phyloP scores from a whole-genome alignment of 805 yeast genomes.

The Candida boleticola region DNA sequence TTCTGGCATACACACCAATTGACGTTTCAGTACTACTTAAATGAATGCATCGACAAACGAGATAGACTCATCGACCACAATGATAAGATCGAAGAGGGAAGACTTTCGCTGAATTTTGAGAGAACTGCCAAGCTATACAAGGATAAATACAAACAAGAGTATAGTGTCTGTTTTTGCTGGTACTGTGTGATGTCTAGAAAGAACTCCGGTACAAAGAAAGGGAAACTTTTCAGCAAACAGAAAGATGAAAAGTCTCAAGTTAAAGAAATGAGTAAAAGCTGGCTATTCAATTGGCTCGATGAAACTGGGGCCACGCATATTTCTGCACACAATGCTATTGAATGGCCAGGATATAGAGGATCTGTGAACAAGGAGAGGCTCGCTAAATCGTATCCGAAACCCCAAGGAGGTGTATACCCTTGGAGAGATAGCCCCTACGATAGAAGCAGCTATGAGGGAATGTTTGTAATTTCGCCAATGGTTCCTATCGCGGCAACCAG shows the following conservation, averaged over 20 bases:
- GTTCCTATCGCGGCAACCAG: not conserved
- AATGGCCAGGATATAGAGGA: not conserved
- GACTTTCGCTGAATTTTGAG: constrained; percentile 15
- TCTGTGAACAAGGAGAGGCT: not conserved
- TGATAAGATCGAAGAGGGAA: constrained; percentile 21
- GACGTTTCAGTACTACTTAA: constrained; percentile 4
- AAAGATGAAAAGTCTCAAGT: not conserved
- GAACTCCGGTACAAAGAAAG: not conserved
- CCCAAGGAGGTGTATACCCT: not conserved
- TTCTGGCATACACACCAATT: constrained; percentile 13
- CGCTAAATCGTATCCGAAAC: not conserved
- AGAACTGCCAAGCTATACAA: constrained; percentile 16
- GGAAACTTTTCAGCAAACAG: not conserved
- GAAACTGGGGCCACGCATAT: not conserved
- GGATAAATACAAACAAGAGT: constrained; percentile 11
- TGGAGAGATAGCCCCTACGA: not conserved
- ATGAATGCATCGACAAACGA: not conserved
- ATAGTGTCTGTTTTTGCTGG: constrained; percentile 21
- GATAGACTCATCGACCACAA: constrained; percentile 19
- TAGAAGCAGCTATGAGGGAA: not conserved
- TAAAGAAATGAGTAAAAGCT: not conserved
- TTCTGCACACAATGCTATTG: constrained; percentile 1
- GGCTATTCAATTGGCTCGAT: not conserved
- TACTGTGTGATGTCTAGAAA: constrained; percentile 9
- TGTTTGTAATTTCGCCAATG: not conserved